A percentile compares a stretch with the other conserved stretches of the same genome.
phyloP scores from a whole-genome alignment of 257 asterid species.

The Gardenia jasminoides region DNA sequence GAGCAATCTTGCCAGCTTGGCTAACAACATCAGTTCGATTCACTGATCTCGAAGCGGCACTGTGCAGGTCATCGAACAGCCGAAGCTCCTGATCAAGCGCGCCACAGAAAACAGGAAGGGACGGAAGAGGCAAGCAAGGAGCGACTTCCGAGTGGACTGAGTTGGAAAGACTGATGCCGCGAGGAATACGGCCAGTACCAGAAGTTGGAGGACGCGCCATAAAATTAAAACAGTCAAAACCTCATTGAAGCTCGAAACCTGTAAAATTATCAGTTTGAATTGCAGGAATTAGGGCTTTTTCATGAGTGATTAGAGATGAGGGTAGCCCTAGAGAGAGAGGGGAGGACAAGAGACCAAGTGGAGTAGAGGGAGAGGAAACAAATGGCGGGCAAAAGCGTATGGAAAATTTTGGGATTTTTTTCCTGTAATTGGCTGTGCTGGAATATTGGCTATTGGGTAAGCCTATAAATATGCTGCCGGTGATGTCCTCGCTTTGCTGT shows the following conservation, averaged over 20 bases:
- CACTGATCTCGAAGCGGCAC: constrained; percentile 37
- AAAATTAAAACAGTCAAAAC: constrained; percentile 29
- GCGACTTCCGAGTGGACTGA: constrained; percentile 87
- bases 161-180: constrained; percentile 76
- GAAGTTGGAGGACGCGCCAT: constrained; percentile 45
- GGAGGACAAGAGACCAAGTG: neutral
- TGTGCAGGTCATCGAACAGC: constrained; percentile 49
- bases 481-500: constrained; percentile 2
- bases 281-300: constrained; percentile 17
- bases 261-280: constrained; percentile 1
- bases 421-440: neutral
- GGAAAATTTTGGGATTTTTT: neutral
- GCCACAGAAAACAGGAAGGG: constrained; percentile 94
- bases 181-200: constrained; percentile 42
- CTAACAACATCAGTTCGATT: constrained; percentile 44
- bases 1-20: constrained; percentile 64
- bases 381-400: constrained; percentile 29
- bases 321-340: constrained; percentile 20
- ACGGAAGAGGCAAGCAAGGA: constrained; percentile 81
- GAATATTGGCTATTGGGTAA: neutral
- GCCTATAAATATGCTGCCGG: neutral
- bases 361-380: constrained; percentile 19
- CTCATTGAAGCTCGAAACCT: constrained; percentile 11
- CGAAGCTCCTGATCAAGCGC: constrained; percentile 76
- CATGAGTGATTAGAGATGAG: neutral